Evolutionary conservation across 2,329 filamentous ascomycete genomes (phyloP).

Genomic region (Diaporthe citri): DNA sequence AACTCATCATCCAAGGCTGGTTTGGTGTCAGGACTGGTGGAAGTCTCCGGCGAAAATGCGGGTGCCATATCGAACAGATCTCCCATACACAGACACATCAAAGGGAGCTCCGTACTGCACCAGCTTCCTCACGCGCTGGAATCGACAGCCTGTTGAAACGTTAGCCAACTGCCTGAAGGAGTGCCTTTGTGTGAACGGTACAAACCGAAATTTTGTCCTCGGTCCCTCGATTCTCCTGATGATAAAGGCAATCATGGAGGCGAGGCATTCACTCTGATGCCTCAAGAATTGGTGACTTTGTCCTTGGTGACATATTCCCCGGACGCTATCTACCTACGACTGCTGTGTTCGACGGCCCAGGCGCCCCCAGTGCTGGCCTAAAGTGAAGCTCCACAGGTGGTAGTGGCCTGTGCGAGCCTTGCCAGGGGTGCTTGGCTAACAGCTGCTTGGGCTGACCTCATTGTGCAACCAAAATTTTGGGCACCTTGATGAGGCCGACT

Average conservation of each 20-base stretch:
- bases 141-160: neutral
- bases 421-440: neutral
- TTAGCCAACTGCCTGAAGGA: neutral
- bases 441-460: conserved; percentile 8
- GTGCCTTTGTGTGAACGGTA: neutral
- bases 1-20: conserved; percentile 10
- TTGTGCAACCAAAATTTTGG: conserved; percentile 31
- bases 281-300: neutral
- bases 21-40: neutral
- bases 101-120: neutral
- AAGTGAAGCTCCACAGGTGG: neutral
- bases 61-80: conserved; percentile 2
- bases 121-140: too few species aligned
- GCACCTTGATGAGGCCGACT: conserved; percentile 26
- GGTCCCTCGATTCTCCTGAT: neutral
- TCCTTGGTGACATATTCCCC: neutral
- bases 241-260: neutral
- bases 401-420: conserved; percentile 4
- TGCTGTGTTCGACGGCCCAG: neutral
- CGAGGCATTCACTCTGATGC: neutral
- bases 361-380: neutral
- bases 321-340: too few species aligned
- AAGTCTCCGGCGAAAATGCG: neutral
- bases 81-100: neutral
- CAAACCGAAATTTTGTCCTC: neutral